Evolutionary conservation across 2,329 filamentous ascomycete species (phyloP).

Genomic region (Aspergillus pseudonomiae): DNA sequence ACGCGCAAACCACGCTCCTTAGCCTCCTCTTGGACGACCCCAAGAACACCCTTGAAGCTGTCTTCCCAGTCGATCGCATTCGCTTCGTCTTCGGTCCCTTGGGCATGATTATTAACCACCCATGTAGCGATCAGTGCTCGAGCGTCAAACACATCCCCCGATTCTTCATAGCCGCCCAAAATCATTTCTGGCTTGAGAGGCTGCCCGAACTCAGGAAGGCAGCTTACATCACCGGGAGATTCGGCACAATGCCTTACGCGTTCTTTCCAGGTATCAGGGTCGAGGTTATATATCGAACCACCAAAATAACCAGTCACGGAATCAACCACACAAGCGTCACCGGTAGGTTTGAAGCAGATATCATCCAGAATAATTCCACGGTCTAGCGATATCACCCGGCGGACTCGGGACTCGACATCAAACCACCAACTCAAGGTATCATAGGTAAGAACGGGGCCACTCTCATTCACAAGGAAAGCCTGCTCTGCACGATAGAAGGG

Average conservation of each 20-base stretch:
- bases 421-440: conserved; percentile 95
- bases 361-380: conserved; percentile 74
- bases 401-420: conserved; percentile 78
- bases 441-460: conserved; percentile 80
- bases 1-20: conserved; percentile 75
- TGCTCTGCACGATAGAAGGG: conserved; percentile 96
- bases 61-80: conserved; percentile 89
- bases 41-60: conserved; percentile 71
- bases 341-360: conserved; percentile 92
- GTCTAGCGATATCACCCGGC: conserved; percentile 69
- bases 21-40: conserved; percentile 81
- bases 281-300: conserved; percentile 64
- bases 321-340: conserved; percentile 87
- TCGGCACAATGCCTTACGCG: conserved; percentile 73
- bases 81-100: conserved; percentile 70
- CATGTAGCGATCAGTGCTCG: conserved; percentile 86
- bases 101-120: conserved; percentile 86
- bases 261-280: conserved; percentile 70
- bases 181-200: conserved; percentile 85
- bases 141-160: conserved; percentile 69
- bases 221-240: conserved; percentile 71
- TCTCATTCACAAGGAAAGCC: conserved; percentile 90
- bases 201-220: conserved; percentile 85
- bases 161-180: conserved; percentile 74
- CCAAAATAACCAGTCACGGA: conserved; percentile 90